These are phyloP conservation scores for Vaccinium vitisidaea DNA, from an alignment of 148 eudicot genomes.

Conservation along the genomic window DNA sequence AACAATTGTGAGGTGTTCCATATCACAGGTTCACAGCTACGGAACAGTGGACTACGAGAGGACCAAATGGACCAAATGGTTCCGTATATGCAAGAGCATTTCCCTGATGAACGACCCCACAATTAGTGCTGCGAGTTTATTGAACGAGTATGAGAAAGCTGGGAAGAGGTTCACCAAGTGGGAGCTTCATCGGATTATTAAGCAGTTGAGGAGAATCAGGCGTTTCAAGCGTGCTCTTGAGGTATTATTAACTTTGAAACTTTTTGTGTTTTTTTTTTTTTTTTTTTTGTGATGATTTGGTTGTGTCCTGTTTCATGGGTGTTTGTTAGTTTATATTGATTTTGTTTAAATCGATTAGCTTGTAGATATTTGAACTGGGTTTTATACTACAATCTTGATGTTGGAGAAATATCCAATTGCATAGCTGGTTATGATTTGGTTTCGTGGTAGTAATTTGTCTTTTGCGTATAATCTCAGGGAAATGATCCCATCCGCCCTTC, in stretches of 20 bases:
- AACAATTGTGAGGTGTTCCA: conserved; percentile 27
- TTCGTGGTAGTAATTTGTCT: background rate
- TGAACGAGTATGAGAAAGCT: conserved; percentile 58
- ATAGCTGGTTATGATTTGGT: background rate
- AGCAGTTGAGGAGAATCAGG: conserved; percentile 65
- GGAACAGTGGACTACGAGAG: conserved; percentile 46
- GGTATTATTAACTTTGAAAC: conserved; percentile 36
- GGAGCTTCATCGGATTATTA: conserved; percentile 74
- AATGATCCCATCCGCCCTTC: too few species aligned
- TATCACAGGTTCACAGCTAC: conserved; percentile 35
- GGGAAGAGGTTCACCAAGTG: conserved; percentile 67
- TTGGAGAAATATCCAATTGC: background rate
- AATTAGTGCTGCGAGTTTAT: conserved; percentile 41
- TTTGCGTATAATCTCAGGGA: too few species aligned
- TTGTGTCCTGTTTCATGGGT: too few species aligned
- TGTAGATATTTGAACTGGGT: background rate
- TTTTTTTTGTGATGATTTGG: too few species aligned
- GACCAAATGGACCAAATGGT: conserved; percentile 42
- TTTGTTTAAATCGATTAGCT: conserved; percentile 3
- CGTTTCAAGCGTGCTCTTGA: conserved; percentile 65
- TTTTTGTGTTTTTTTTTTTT: background rate
- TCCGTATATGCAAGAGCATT: conserved; percentile 46
- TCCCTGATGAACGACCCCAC: conserved; percentile 43
- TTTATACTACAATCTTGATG: background rate
- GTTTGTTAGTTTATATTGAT: too few species aligned